A percentile compares a stretch with the other conserved stretches of the same genome.
Conservation (phyloP, 441 rosid species). For the California macrophylla region DNA sequence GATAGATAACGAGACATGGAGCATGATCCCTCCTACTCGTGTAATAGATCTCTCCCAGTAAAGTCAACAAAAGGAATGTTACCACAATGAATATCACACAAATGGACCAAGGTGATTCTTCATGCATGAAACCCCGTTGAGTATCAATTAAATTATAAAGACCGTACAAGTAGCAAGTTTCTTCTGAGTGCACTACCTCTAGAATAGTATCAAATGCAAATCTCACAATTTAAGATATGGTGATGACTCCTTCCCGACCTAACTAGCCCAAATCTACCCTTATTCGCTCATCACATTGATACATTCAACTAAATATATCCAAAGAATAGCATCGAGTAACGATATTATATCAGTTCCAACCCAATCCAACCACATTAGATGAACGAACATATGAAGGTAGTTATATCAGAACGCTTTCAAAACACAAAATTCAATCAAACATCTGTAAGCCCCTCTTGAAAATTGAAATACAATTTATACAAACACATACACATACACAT, state of each 20-base stretch:
- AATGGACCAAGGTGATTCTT: too few species aligned
- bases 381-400: too few species aligned
- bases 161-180: background rate
- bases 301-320: background rate
- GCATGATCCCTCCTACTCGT: background rate
- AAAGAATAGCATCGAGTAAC: too few species aligned
- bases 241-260: background rate
- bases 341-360: background rate
- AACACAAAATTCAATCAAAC: too few species aligned
- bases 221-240: background rate
- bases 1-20: background rate
- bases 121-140: too few species aligned
- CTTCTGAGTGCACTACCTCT: background rate
- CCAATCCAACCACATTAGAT: background rate
- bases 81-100: background rate
- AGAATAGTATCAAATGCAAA: background rate
- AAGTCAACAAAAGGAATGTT: background rate
- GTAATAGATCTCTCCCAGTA: background rate
- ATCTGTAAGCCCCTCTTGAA: too few species aligned
- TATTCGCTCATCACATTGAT: too few species aligned
- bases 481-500: background rate
- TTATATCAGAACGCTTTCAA: too few species aligned
- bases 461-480: too few species aligned
- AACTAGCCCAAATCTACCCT: background rate
- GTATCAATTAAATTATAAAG: too few species aligned